Base-by-base conservation (phyloP, 352 stramenopile genomes). In the Albugo candida region DNA sequence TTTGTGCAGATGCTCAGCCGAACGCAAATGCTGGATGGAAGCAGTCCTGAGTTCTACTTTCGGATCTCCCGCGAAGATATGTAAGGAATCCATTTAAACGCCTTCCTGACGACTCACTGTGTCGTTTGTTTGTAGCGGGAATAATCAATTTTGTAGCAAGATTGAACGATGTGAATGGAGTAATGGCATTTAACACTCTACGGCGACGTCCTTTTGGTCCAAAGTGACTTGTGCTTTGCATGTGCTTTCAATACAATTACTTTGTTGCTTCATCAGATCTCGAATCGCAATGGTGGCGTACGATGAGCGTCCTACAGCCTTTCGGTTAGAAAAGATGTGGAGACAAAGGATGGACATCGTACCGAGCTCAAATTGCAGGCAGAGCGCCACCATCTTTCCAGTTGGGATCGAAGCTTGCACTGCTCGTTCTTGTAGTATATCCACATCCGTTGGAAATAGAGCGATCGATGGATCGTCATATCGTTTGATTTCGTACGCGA, bases 251-350 rank as follows among this genome's bases (percentile, higher is more conserved):
- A 79, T 58, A 21, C 83, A 56, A 51, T 73, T 94, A 60, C 58
- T 96, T 58, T 60, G 93, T 59, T 81, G 38, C 38, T 43, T 43
- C 38, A 43, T 43, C 3, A 98, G 60, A 59, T 98, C 94, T 48
- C 94, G 75, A 41, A 98, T 64, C 8, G 84, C 86, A 72, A 97
- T 95, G 6, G 92, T 98, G 5, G 94, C 94, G 68, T 98, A 97
- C 27, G 86, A 81, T 5, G 85, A 95, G 19, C 87, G 59, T 47
- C 69, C 70, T 75, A 48, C 11, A 49, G 13, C 16, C 16, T 16
- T 31, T 16, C 16, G 10, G 5, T 48, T n/a, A 45, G 20, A 53
- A 10, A n/a, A 4, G 1, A n/a, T 35, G 10, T 0, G 45, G 13
- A 12, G 51, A 5, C 5, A 31, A 11, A 19, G 17, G 51, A 27